These are phyloP conservation scores for Pinguiococcus pyrenoidosus DNA, from an alignment of 108 stramenopile species.

Conservation along the genomic window DNA sequence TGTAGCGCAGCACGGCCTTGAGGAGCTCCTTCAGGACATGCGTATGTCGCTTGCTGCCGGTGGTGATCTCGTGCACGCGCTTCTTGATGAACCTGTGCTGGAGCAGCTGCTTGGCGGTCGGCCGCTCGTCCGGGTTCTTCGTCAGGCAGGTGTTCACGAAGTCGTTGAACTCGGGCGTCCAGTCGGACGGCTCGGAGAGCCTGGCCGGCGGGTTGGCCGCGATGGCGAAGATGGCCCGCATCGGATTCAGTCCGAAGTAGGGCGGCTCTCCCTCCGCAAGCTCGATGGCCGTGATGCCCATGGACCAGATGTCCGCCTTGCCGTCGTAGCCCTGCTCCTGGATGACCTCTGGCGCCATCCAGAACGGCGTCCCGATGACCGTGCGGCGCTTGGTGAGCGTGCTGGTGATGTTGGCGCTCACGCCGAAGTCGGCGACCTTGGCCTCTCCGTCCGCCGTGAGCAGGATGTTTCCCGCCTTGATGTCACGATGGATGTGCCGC, in stretches of 20 bases:
- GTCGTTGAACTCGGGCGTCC: conserved; percentile 28
- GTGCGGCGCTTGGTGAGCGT: conserved; percentile 87
- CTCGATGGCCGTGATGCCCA: conserved; percentile 93
- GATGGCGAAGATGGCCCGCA: conserved; percentile 49
- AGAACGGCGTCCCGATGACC: conserved; percentile 93
- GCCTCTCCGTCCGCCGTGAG: conserved; percentile 37
- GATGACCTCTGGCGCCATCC: conserved; percentile 97
- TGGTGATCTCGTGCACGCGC: neutral
- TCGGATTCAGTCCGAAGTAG: conserved; percentile 81
- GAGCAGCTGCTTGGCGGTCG: conserved; percentile 9
- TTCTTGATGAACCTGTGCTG: conserved; percentile 15
- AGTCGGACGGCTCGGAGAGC: conserved; percentile 25
- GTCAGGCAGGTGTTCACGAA: conserved; percentile 16
- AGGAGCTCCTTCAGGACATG: no score
- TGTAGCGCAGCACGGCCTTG: no score
- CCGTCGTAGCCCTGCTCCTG: conserved; percentile 87
- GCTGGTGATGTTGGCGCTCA: conserved; percentile 70
- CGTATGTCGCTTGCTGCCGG: neutral
- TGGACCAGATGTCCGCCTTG: conserved; percentile 89
- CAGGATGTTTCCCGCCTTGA: conserved; percentile 48
- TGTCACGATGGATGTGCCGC: conserved; percentile 38
- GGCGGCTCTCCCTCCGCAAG: conserved; percentile 96
- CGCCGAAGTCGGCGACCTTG: conserved; percentile 46
- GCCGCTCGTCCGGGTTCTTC: conserved; percentile 14
- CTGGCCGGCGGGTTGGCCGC: conserved; percentile 41